Evolutionary conservation across 2,329 filamentous ascomycete genomes (phyloP), one percentile per base, ranked within the genome.

Genomic region (Penicillium decumbens): DNA sequence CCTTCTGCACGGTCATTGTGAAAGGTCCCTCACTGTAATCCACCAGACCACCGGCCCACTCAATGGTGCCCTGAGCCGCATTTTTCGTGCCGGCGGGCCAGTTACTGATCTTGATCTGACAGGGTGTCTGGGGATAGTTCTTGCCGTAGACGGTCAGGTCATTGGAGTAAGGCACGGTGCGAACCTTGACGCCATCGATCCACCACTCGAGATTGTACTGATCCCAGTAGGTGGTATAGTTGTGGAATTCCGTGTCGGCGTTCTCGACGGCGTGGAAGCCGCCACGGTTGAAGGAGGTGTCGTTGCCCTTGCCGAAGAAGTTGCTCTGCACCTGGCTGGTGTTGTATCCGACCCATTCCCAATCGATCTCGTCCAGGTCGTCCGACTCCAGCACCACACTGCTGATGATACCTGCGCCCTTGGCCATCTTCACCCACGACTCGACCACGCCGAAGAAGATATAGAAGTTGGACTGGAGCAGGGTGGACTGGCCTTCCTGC

Each of bases 231-330:
- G 88, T 68, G 43, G 73, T 73, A 57, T 77, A 77, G 52, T 75
- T 77, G 60, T 75, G 73, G 58, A 71, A 76, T 35, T 68, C 62
- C 40, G 69, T 69, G 49, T 74, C 70, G 53, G 86, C 91, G 63
- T 81, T 73, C 55, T 74, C 56, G 64, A 84, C 74, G 6, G 81
- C 72, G 71, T 93, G 87, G 67, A 88, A 88, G 43, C 85, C 84
- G 54, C 88, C 92, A 49, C 91, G 86, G 72, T 92, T 88, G 75
- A 91, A 95, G 4, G 81, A 79, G 1, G 63, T 63, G 0, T 87
- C 88, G 60, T 88, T 80, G 46, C 93, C 93, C 73, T 97, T 95
- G 70, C 91, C 89, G 62, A 96, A 98, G 75, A 95, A 98, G 74
- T 98, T 97, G 62, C 85, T 87, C 72, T 97, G 92, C 29, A 73